Evolutionary conservation across 1,139 yeast genomes (phyloP), one percentile per base, ranked within the genome.

Genomic region (Meyerozyma sp.): DNA sequence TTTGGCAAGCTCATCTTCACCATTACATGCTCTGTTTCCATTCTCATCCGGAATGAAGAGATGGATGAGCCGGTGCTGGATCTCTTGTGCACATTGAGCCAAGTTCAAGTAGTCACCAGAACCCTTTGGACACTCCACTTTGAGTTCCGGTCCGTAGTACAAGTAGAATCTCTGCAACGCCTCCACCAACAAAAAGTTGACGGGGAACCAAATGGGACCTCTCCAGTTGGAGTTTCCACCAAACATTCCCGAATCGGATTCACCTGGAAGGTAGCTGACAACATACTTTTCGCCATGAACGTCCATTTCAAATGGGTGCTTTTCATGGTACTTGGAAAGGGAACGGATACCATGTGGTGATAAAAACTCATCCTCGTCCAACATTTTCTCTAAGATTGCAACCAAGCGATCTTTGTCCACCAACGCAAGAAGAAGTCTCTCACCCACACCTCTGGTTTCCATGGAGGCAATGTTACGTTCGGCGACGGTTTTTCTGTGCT

Each of bases 131-230:
- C 94, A 88, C 65, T 90, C 96, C 40, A 91, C 86, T 63, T 86
- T 86, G 57, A 91, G 77, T 40, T 78, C 83, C 18, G 93, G 83
- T 14, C 98, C 98, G 61, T 90, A 90, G 70, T 90, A 91, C 62
- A 91, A 72, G 65, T 84, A 90, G 62, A 89, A 90, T 56, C 96
- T 76, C 63, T 91, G 95, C 54, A 91, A 73, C 0, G 96, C 82
- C 68, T 91, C 98, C 46, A 90, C 90, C 41, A 91, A 70, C 51
- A 91, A 70, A 65, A 91, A 91, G 58, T 87, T 90, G 10, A 90
- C 89, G 21, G 98, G 96, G 73, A 91, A 89, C 98, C 98, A 91
- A 57, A 91, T 89, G n/a, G 98, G 97, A 5, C 98, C 98, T 65
- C 98, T 77, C 98, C 98, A 91, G 65, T 90, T 91, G 26, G 96